Conservation (phyloP, 345 rosid genomes). For the Firmiana major region DNA sequence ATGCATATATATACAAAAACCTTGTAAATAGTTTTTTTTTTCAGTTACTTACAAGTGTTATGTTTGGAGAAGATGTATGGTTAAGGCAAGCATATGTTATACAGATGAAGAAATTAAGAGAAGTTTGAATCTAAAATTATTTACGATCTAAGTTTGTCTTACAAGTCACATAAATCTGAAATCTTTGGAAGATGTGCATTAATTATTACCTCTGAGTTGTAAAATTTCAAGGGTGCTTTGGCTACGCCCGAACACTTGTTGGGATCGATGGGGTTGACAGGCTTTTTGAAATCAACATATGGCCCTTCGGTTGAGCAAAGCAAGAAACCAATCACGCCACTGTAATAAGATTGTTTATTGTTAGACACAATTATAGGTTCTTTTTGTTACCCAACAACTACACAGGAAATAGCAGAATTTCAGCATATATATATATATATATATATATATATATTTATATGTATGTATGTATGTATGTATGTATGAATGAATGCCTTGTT, state of each 20-base stretch:
- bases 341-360: conserved; percentile 20
- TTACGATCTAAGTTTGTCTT: too few relatives aligned
- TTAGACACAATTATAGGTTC: conserved; percentile 3
- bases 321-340: conserved; percentile 72
- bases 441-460: too few relatives aligned
- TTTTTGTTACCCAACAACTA: background rate
- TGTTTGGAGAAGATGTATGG: too few relatives aligned
- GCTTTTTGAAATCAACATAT: conserved; percentile 50
- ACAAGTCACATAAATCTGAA: background rate
- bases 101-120: too few relatives aligned
- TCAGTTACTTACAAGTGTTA: too few relatives aligned
- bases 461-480: too few relatives aligned
- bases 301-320: conserved; percentile 74
- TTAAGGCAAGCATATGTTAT: too few relatives aligned
- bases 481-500: background rate
- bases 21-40: too few relatives aligned
- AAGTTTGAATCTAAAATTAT: too few relatives aligned
- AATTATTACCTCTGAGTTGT: conserved; percentile 47
- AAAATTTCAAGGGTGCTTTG: conserved; percentile 47
- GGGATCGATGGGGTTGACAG: conserved; percentile 39
- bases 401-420: background rate
- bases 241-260: conserved; percentile 36
- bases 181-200: background rate
- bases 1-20: too few relatives aligned
- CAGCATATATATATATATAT: background rate